A percentile compares a stretch with the other conserved stretches of the same genome.
These are phyloP conservation scores for Microcyclospora pomicola DNA, from an alignment of 2,329 filamentous ascomycete species.

Conservation along the genomic window DNA sequence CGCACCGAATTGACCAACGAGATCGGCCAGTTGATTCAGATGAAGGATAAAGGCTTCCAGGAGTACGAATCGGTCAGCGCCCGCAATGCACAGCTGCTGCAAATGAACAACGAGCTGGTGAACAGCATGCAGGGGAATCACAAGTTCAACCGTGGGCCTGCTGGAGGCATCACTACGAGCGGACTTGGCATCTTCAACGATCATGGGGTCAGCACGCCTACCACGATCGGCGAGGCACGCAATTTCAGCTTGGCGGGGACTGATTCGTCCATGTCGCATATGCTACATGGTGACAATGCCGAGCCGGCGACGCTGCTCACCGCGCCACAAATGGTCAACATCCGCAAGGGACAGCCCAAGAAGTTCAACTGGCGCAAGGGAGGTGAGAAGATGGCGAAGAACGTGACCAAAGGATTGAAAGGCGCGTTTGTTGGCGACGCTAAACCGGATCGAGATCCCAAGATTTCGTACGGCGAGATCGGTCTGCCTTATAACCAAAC, in stretches of 20 bases:
- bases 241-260: constrained; percentile 19
- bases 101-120: constrained; percentile 90
- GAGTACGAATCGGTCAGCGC: constrained; percentile 91
- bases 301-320: constrained; percentile 46
- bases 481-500: constrained; percentile 17
- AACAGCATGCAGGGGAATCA: constrained; percentile 89
- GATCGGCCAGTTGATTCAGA: constrained; percentile 64
- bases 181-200: constrained; percentile 48
- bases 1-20: constrained; percentile 75
- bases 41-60: constrained; percentile 83
- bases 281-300: constrained; percentile 46
- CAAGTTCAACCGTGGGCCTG: constrained; percentile 50
- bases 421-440: constrained; percentile 56
- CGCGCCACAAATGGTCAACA: constrained; percentile 87
- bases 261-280: constrained; percentile 27
- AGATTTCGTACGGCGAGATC: constrained; percentile 21
- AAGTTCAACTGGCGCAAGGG: constrained; percentile 99
- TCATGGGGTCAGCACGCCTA: constrained; percentile 10
- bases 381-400: constrained; percentile 83
- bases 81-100: constrained; percentile 86
- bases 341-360: constrained; percentile 83
- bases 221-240: constrained; percentile 28
- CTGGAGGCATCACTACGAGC: constrained; percentile 15
- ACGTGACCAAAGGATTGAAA: constrained; percentile 86
- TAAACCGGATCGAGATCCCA: constrained; percentile 16